phyloP scores from a whole-genome alignment of 148 eudicot species.

The Selenicereus undatus region DNA sequence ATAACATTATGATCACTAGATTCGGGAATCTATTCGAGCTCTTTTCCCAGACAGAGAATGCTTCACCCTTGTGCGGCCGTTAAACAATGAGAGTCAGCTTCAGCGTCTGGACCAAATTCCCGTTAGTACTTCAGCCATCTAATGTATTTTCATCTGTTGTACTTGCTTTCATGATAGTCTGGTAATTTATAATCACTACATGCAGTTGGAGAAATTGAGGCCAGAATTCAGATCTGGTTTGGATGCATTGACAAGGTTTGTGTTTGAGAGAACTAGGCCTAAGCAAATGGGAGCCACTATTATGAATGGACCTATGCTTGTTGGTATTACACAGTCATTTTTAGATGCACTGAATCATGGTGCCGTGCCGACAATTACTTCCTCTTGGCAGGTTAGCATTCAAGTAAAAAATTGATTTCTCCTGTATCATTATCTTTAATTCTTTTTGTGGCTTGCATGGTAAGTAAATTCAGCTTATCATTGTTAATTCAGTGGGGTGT shows the following conservation, averaged over 20 bases:
- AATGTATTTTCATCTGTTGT: constrained; percentile 3
- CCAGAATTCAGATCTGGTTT: constrained; percentile 90
- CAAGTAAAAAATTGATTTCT: neutral
- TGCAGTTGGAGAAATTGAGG: constrained; percentile 78
- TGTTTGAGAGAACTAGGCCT: constrained; percentile 95
- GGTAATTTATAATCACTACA: neutral
- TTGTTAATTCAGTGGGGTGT: neutral
- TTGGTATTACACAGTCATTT: constrained; percentile 86
- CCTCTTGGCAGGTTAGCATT: constrained; percentile 88
- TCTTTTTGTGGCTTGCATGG: neutral
- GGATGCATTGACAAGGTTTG: constrained; percentile 84
- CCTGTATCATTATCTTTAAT: neutral
- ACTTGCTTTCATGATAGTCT: neutral
- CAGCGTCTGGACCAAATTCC: constrained; percentile 90
- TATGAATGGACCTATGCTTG: constrained; percentile 93
- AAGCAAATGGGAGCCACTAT: constrained; percentile 89
- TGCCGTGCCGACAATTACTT: constrained; percentile 95
- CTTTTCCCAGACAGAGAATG: constrained; percentile 98
- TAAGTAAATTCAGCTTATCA: neutral
- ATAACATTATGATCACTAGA: constrained; percentile 38
- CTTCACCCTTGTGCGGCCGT: constrained; percentile 88
- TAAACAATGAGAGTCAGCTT: constrained; percentile 79
- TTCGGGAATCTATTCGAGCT: constrained; percentile 90
- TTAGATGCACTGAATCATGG: constrained; percentile 94
- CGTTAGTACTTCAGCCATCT: constrained; percentile 41